These are phyloP conservation scores for Taiozyma sp. DNA, from an alignment of 1,139 yeast genomes.

Conservation along the genomic window DNA sequence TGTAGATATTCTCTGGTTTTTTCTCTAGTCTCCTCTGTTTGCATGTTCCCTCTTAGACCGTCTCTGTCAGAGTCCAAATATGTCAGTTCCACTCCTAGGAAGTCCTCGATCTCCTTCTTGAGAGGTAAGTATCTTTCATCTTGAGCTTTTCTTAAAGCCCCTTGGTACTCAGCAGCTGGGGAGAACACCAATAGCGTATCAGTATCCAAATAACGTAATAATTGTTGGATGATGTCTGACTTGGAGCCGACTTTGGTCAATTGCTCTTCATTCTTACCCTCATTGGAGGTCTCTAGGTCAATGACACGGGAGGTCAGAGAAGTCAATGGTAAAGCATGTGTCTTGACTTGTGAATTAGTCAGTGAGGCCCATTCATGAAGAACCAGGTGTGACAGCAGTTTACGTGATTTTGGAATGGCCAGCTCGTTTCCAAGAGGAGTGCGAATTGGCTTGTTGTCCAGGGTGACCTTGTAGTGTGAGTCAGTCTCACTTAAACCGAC, in stretches of 20 bases:
- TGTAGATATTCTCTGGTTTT: slow-evolving; percentile 67
- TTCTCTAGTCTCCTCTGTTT: slow-evolving; percentile 51
- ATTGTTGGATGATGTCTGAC: slow-evolving; percentile 46
- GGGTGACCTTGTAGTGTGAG: slow-evolving; percentile 38
- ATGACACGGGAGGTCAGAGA: slow-evolving; percentile 83
- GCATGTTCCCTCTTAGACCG: slow-evolving; percentile 79
- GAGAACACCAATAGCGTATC: slow-evolving; percentile 88
- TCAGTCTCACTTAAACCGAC: slow-evolving; percentile 43
- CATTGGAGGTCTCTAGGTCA: slow-evolving; percentile 44
- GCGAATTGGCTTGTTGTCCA: slow-evolving; percentile 73
- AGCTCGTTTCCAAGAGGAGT: slow-evolving; percentile 81
- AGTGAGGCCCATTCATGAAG: slow-evolving; percentile 87
- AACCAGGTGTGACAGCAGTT: slow-evolving; percentile 65
- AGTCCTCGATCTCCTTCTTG: slow-evolving; percentile 59
- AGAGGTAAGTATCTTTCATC: slow-evolving; percentile 73
- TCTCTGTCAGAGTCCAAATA: slow-evolving; percentile 75
- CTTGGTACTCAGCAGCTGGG: slow-evolving; percentile 80
- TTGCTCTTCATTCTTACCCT: slow-evolving; percentile 38
- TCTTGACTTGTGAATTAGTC: slow-evolving; percentile 67
- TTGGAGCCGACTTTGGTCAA: slow-evolving; percentile 56
- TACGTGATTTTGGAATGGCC: slow-evolving; percentile 56
- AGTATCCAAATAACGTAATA: slow-evolving; percentile 85
- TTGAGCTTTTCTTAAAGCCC: slow-evolving; percentile 71
- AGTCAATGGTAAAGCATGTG: slow-evolving; percentile 81
- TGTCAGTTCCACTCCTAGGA: slow-evolving; percentile 41